phyloP scores from a whole-genome alignment of 352 stramenopile genomes.

The Pythium dissotocum region DNA sequence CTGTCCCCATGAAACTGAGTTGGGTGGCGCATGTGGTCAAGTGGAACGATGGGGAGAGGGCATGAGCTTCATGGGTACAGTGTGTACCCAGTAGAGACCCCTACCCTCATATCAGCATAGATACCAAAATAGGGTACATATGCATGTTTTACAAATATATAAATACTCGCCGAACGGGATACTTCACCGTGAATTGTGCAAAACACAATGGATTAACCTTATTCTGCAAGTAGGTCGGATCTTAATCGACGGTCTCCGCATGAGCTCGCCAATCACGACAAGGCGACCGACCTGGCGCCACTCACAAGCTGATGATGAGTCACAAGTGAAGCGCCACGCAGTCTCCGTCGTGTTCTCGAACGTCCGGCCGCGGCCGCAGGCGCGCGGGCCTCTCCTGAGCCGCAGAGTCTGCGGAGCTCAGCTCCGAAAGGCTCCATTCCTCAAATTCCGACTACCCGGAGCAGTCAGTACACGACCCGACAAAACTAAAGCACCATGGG shows the following conservation, averaged over 20 bases:
- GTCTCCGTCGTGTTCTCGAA: not conserved
- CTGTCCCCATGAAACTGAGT: too few species aligned
- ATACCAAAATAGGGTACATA: not conserved
- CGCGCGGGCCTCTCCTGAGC: too few species aligned
- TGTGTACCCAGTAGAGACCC: slow-evolving; percentile 12
- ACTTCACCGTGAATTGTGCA: too few species aligned
- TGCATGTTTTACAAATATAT: too few species aligned
- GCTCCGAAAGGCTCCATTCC: not conserved
- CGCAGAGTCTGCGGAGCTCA: too few species aligned
- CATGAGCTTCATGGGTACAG: slow-evolving; percentile 3
- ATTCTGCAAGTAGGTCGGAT: not conserved
- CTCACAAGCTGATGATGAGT: not conserved
- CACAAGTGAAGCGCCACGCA: not conserved
- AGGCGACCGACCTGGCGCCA: not conserved
- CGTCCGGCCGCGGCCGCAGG: not conserved
- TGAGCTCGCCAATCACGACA: not conserved
- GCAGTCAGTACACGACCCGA: not conserved
- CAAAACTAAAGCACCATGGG: slow-evolving; percentile 14
- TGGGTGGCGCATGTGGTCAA: too few species aligned
- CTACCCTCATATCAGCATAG: slow-evolving; percentile 5
- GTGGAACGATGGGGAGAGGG: too few species aligned
- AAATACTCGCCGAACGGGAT: too few species aligned
- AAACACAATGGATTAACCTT: too few species aligned
- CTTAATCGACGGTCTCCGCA: not conserved
- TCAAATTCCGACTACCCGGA: not conserved